Base-by-base conservation (phyloP, 352 stramenopile species). In the Globisporangium solare region DNA sequence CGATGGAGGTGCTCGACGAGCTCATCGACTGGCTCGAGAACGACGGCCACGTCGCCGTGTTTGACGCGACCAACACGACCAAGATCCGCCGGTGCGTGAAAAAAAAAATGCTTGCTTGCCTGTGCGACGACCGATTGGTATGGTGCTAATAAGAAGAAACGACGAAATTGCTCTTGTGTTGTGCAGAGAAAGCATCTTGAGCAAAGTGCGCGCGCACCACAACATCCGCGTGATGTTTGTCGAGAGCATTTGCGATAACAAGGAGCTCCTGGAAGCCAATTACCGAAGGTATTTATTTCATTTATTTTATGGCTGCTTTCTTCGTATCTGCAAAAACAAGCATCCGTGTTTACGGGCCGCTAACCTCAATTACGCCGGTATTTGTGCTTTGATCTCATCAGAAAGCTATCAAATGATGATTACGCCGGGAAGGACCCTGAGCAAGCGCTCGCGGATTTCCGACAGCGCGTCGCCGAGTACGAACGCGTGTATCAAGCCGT, bases 11-110 rank as follows among this genome's bases (percentile, higher is more conserved):
- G 31, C 66, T 97, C 17, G 75, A 92, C 27, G 86, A 97, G 24
- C 86, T 98, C 60, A 73, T 98, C 21, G 71, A 89, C 35, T 98
- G 91, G 92, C 68, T 98, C 8, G 88, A 97, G 47, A 71, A 68
- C 8, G 76, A 95, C 39, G 84, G 89, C 61, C 83, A 97, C 63
- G 89, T 98, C 47, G 94, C 81, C 1, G 91, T 98, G 56, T 98
- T 98, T 64, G 94, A 98, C 70, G 94, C 94, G 7, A 98, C 94
- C 39, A 98, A 98, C 70, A 97, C 91, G 10, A 98, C 94, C 20
- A 89, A 92, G 54, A 54, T 77, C 52, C 72, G 80, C 35, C 70
- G 80, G 74, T 65, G 49, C 20, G 2, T 2, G 3, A n/a, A n/a
- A n/a, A n/a, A n/a, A n/a, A n/a, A 35, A 15, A 13, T n/a, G 35